Percentiles rank a stretch among this genome's conserved stretches.
Evolutionary conservation across 1,284 basidiomycete genomes (phyloP).

Genomic region (Sparassis latifolia): DNA sequence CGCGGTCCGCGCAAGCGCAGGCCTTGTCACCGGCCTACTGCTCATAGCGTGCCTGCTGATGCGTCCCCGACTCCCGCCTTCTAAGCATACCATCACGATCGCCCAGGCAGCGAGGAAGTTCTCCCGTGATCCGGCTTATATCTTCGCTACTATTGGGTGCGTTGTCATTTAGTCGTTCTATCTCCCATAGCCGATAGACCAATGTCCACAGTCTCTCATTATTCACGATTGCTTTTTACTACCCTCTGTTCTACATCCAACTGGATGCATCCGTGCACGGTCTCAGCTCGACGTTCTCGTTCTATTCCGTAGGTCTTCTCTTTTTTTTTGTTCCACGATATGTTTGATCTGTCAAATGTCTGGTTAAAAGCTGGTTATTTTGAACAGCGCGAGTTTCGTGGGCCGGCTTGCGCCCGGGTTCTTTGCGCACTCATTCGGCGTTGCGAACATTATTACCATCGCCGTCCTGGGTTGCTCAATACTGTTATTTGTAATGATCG

Average conservation of each 20-base stretch:
- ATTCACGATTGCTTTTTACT: conserved; percentile 18
- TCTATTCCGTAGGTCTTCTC: conserved; percentile 12
- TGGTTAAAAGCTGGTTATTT: conserved; percentile 16
- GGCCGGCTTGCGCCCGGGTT: conserved; percentile 13
- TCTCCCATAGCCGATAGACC: not conserved
- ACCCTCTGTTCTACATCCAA: conserved; percentile 12
- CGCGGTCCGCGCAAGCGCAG: conserved; percentile 27
- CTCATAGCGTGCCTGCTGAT: conserved; percentile 12
- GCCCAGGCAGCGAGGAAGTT: conserved; percentile 12
- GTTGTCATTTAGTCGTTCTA: conserved; percentile 16
- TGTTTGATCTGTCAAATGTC: not conserved
- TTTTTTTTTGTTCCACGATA: not conserved
- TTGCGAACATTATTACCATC: conserved; percentile 15
- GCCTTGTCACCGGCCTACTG: conserved; percentile 6
- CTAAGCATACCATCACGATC: conserved; percentile 3
- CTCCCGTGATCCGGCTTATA: conserved; percentile 34
- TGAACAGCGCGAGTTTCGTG: conserved; percentile 11
- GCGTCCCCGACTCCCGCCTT: conserved; percentile 8
- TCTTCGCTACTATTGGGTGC: conserved; percentile 15
- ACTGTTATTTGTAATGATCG: conserved; percentile 25
- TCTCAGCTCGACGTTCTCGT: conserved; percentile 11
- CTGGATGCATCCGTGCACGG: conserved; percentile 13
- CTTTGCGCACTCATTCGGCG: conserved; percentile 9
- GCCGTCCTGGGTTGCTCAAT: conserved; percentile 33
- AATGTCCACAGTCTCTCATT: conserved; percentile 7